phyloP scores from a whole-genome alignment of 202 grass and related monocot species.

The Carex arenaria region DNA sequence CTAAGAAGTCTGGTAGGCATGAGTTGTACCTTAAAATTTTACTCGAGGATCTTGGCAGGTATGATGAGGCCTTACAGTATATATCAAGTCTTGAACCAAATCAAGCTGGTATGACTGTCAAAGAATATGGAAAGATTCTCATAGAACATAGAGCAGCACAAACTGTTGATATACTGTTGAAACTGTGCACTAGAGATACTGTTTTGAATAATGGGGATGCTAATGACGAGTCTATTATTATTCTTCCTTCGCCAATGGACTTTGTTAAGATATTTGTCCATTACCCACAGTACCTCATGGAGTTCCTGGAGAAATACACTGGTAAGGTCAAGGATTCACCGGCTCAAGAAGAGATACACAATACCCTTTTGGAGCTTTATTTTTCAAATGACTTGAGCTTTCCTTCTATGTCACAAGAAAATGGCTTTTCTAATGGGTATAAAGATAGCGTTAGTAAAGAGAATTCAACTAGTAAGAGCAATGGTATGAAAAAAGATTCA shows the following conservation, averaged over 20 bases:
- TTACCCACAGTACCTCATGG: slow-evolving; percentile 78
- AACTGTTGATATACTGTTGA: slow-evolving; percentile 86
- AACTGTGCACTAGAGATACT: slow-evolving; percentile 42
- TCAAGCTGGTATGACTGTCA: slow-evolving; percentile 85
- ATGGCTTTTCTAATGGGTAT: slow-evolving; percentile 49
- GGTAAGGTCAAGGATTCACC: slow-evolving; percentile 68
- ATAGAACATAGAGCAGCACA: slow-evolving; percentile 81
- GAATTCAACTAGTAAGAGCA: slow-evolving; percentile 29
- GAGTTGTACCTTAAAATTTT: slow-evolving; percentile 98
- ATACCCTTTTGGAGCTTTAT: slow-evolving; percentile 93
- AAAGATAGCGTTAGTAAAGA: slow-evolving; percentile 35
- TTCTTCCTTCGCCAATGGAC: slow-evolving; percentile 91
- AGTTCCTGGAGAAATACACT: slow-evolving; percentile 92
- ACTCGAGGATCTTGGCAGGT: slow-evolving; percentile 94
- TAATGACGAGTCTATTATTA: slow-evolving; percentile 53
- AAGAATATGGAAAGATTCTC: slow-evolving; percentile 98
- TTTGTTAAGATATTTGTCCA: slow-evolving; percentile 98
- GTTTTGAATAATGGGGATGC: slow-evolving; percentile 35
- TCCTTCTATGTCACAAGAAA: slow-evolving; percentile 73
- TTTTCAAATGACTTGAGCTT: slow-evolving; percentile 79
- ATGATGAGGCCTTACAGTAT: slow-evolving; percentile 87
- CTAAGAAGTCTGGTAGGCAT: slow-evolving; percentile 91
- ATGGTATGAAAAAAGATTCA: slow-evolving; percentile 36
- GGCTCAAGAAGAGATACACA: slow-evolving; percentile 87
- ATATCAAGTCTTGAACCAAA: slow-evolving; percentile 87